phyloP scores from a whole-genome alignment of 129 eudicot species.

The Ambrosia trifida region DNA sequence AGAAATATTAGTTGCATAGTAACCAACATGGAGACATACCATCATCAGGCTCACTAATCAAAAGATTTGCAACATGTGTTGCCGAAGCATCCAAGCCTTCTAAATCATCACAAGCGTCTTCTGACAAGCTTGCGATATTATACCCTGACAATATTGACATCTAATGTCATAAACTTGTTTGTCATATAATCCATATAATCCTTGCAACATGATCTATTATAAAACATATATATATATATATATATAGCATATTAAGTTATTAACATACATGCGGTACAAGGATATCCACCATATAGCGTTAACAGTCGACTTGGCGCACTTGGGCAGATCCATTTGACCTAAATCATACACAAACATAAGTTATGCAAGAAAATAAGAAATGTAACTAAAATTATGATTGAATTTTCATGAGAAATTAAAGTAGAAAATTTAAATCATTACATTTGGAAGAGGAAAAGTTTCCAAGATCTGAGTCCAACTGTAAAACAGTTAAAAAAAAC shows the following conservation, averaged over 20 bases:
- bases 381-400: slow-evolving; percentile 2
- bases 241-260: too few relatives aligned
- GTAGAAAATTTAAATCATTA: slow-evolving; percentile 34
- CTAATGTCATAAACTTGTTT: neutral
- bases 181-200: neutral
- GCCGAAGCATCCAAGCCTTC: slow-evolving; percentile 62
- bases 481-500: slow-evolving; percentile 26
- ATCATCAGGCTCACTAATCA: slow-evolving; percentile 44
- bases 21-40: slow-evolving; percentile 31
- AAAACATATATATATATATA: neutral
- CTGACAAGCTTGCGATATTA: slow-evolving; percentile 47
- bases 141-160: slow-evolving; percentile 41
- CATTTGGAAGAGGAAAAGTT: slow-evolving; percentile 66
- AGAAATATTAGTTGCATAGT: neutral
- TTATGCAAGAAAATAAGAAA: slow-evolving; percentile 7
- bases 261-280: slow-evolving; percentile 70
- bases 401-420: slow-evolving; percentile 8
- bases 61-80: slow-evolving; percentile 51
- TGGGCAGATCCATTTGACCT: slow-evolving; percentile 80
- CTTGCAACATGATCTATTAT: neutral
- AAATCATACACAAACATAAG: slow-evolving; percentile 15
- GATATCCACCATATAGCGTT: slow-evolving; percentile 64
- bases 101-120: slow-evolving; percentile 44
- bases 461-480: slow-evolving; percentile 87
- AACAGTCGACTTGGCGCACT: slow-evolving; percentile 83